Conservation (phyloP, 2,329 filamentous ascomycete genomes). For the Triangularia setosa region DNA sequence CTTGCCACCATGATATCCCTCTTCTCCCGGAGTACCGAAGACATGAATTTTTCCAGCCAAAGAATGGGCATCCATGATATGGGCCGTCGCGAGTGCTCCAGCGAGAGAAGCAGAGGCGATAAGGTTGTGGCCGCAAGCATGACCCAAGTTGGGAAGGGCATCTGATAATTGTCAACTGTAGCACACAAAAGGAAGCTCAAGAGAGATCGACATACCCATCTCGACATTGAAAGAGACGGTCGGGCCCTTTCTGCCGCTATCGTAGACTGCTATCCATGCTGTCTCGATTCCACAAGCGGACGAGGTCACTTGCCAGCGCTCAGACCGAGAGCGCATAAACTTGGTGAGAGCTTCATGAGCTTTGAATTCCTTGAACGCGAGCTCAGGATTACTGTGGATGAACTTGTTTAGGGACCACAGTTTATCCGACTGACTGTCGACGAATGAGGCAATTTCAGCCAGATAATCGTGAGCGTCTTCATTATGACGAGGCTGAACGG, state of each 20-base stretch:
- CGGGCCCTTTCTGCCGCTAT: slow-evolving; percentile 43
- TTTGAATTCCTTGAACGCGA: slow-evolving; percentile 44
- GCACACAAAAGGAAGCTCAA: not conserved
- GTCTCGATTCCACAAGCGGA: slow-evolving; percentile 50
- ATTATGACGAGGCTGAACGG: not conserved
- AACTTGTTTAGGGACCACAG: slow-evolving; percentile 46
- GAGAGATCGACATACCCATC: slow-evolving; percentile 35
- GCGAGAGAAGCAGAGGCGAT: slow-evolving; percentile 48
- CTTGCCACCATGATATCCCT: slow-evolving; percentile 47
- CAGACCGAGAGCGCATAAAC: slow-evolving; percentile 38
- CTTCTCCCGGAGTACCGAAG: slow-evolving; percentile 52
- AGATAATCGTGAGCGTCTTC: slow-evolving; percentile 1
- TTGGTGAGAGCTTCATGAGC: slow-evolving; percentile 48
- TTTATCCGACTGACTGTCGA: slow-evolving; percentile 36
- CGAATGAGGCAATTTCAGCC: slow-evolving; percentile 14
- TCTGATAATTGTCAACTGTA: slow-evolving; percentile 31
- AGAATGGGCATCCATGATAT: slow-evolving; percentile 38
- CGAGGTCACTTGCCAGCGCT: slow-evolving; percentile 48
- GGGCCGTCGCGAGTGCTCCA: slow-evolving; percentile 44
- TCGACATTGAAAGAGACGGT: slow-evolving; percentile 46
- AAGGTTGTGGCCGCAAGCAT: slow-evolving; percentile 54
- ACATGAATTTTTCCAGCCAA: slow-evolving; percentile 44
- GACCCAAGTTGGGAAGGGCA: slow-evolving; percentile 47
- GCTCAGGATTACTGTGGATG: slow-evolving; percentile 50
- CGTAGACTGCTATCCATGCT: slow-evolving; percentile 49